These are phyloP conservation scores for Termitomyces sp. DNA, from an alignment of 768 basidiomycete genomes.

Conservation along the genomic window DNA sequence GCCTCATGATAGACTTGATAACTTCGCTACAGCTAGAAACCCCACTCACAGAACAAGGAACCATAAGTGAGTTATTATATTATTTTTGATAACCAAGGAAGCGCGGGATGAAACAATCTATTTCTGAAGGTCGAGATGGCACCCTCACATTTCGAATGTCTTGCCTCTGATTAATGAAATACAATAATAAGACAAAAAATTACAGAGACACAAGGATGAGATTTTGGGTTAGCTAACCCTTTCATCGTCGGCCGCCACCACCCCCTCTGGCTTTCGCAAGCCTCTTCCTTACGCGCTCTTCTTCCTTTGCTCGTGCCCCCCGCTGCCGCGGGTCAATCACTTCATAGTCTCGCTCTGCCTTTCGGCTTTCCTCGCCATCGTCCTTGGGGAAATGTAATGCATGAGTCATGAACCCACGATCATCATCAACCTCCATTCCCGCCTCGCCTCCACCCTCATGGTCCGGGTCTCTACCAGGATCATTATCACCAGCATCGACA, in stretches of 20 bases:
- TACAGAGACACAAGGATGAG: background rate
- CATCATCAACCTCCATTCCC: constrained; percentile 76
- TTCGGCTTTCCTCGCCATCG: constrained; percentile 67
- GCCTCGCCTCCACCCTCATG: constrained; percentile 31
- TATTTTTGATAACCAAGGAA: background rate
- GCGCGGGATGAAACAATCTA: background rate
- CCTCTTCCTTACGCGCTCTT: constrained; percentile 68
- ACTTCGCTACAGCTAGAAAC: background rate
- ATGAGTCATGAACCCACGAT: constrained; percentile 72
- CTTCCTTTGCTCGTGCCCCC: constrained; percentile 71
- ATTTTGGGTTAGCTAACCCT: background rate
- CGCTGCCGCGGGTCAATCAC: constrained; percentile 82
- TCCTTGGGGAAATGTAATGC: constrained; percentile 76
- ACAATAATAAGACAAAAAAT: background rate
- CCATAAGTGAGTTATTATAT: background rate
- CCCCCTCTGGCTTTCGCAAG: constrained; percentile 32
- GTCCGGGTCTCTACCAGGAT: constrained; percentile 20
- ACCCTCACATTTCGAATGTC: background rate
- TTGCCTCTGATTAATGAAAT: background rate
- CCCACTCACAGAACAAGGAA: background rate
- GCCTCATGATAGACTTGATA: background rate
- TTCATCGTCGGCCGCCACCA: constrained; percentile 24
- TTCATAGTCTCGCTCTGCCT: constrained; percentile 85
- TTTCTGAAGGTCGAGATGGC: background rate
- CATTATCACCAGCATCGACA: constrained; percentile 17